Conservation (phyloP, 2,329 filamentous ascomycete species). For the Exophiala calicioides region DNA sequence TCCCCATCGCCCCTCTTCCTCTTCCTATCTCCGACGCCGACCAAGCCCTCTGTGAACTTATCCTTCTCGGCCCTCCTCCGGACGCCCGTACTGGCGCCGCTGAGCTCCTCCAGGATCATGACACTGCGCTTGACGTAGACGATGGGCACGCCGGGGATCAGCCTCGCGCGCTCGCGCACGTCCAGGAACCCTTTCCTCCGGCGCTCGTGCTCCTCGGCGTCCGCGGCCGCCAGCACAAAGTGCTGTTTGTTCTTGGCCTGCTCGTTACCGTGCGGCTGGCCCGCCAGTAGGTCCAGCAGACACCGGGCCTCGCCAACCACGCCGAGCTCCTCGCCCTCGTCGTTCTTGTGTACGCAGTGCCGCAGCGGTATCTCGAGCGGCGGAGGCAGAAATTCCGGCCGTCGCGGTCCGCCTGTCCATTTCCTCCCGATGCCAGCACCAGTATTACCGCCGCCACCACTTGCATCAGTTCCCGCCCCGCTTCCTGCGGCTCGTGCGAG, state of each 20-base stretch:
- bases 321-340: slow-evolving; percentile 37
- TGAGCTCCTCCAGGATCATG: slow-evolving; percentile 53
- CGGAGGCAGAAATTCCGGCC: slow-evolving; percentile 47
- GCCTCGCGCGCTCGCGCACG: slow-evolving; percentile 43
- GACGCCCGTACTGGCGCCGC: slow-evolving; percentile 44
- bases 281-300: slow-evolving; percentile 45
- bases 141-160: slow-evolving; percentile 51
- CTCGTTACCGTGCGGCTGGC: slow-evolving; percentile 33
- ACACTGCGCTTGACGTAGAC: slow-evolving; percentile 54
- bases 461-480: slow-evolving; percentile 27
- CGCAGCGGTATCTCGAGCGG: slow-evolving; percentile 48
- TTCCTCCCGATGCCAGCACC: too few species aligned
- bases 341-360: slow-evolving; percentile 50
- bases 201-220: slow-evolving; percentile 35
- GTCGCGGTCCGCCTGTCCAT: slow-evolving; percentile 34
- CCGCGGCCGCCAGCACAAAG: slow-evolving; percentile 49
- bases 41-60: slow-evolving; percentile 48
- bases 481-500: too few species aligned
- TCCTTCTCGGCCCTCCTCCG: slow-evolving; percentile 47
- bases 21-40: slow-evolving; percentile 36
- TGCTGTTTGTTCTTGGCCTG: slow-evolving; percentile 51
- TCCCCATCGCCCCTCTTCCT: slow-evolving; percentile 36
- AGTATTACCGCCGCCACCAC: too few species aligned
- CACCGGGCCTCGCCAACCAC: slow-evolving; percentile 38
- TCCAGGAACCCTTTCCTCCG: slow-evolving; percentile 38